Percentiles rank a stretch among this genome's conserved stretches.
Conservation (phyloP, 371 early-diverging fungal species). For the Basidiobolus meristosporus region DNA sequence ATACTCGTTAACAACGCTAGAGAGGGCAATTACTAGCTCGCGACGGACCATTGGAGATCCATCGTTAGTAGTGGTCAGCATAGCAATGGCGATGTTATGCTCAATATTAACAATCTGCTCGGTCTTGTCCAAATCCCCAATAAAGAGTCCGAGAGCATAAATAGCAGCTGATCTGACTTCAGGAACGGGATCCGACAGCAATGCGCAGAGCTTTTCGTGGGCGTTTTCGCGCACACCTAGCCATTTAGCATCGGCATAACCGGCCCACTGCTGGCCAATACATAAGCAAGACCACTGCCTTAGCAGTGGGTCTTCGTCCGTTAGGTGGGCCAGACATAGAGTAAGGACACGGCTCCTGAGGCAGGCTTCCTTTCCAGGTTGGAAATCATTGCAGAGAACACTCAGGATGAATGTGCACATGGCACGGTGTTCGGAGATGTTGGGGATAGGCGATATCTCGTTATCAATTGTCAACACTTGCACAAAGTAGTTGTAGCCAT, state of each 20-base stretch:
- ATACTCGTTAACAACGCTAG: slow-evolving; percentile 40
- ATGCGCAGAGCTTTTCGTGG: slow-evolving; percentile 36
- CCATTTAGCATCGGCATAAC: slow-evolving; percentile 53
- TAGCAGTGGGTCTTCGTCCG: slow-evolving; percentile 61
- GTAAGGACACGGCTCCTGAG: slow-evolving; percentile 42
- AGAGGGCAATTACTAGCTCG: slow-evolving; percentile 55
- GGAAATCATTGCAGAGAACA: slow-evolving; percentile 68
- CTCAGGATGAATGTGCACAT: slow-evolving; percentile 86
- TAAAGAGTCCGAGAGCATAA: slow-evolving; percentile 56
- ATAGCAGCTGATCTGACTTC: slow-evolving; percentile 77
- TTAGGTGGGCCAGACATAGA: slow-evolving; percentile 45
- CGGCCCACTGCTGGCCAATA: slow-evolving; percentile 70
- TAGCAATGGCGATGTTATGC: slow-evolving; percentile 39
- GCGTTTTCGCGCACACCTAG: slow-evolving; percentile 45
- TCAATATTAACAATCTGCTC: slow-evolving; percentile 48
- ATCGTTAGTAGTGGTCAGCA: slow-evolving; percentile 47
- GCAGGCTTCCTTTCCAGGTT: slow-evolving; percentile 72
- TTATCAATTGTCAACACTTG: slow-evolving; percentile 60
- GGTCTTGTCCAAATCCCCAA: slow-evolving; percentile 50
- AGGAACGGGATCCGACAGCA: slow-evolving; percentile 48
- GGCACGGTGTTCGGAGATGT: slow-evolving; percentile 78
- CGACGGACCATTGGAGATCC: slow-evolving; percentile 65
- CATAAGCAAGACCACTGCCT: slow-evolving; percentile 83
- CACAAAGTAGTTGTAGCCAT: slow-evolving; percentile 84
- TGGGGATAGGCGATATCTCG: slow-evolving; percentile 44